Evolutionary conservation across 495 filamentous ascomycete species (phyloP), one percentile per base, ranked within the genome.

Genomic region (Talaromyces ruber): DNA sequence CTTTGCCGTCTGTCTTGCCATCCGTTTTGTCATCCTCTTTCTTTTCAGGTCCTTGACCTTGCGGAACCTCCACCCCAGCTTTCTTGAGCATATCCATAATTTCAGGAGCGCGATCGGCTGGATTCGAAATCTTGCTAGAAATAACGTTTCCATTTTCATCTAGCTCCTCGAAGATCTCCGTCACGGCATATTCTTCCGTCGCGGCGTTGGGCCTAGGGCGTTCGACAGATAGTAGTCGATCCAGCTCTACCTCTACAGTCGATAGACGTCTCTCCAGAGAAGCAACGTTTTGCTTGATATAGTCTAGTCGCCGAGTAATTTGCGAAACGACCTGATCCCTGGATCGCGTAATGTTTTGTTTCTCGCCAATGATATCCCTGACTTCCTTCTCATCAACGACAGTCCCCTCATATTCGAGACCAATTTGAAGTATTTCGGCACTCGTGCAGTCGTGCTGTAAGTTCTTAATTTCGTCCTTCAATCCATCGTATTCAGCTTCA

Each of bases 81-180:
- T 91, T 92, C 65, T 83, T 75, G 57, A 96, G 69, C 1, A 85
- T 80, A 16, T 91, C 84, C 22, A 89, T 64, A 14, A 93, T 69
- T 61, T 88, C 80, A 2, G 84, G 72, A 51, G 85, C 81, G 7
- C 78, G 73, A 51, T 88, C 81, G 21, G 84, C 84, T 0, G 90
- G 84, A 1, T 70, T 82, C 11, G 84, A 84, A 7, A 84, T 75
- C 28, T 77, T 79, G 59, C 76, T 86, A 0, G 82, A 87, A 30
- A 97, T 76, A 11, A 98, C 81, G 67, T 96, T 93, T 18, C 85
- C 94, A 18, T 96, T 86, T 21, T 97, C 93, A 70, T 98, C 94
- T 52, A 98, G 77, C 74, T 96, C 88, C 72, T 98, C 93, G 47
- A 86, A 74, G 63, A 98, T 97, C 59, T 97, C 93, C 8, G 71